Conservation (phyloP, 345 rosid genomes). For the Gynandropsis gynandra region DNA sequence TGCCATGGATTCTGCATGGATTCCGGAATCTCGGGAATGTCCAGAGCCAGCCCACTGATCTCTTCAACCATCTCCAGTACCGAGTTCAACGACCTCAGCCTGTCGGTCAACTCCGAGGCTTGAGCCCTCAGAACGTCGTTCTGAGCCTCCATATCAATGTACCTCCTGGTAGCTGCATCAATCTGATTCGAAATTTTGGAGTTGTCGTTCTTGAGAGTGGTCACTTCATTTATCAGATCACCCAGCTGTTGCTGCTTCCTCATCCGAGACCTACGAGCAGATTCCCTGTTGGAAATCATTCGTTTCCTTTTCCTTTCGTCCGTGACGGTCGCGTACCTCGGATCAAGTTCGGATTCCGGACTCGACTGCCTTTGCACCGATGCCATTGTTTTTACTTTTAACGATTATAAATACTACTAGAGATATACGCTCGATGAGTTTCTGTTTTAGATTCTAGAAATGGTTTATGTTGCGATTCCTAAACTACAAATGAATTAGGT, state of each 20-base stretch:
- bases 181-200: slow-evolving; percentile 30
- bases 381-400: slow-evolving; percentile 27
- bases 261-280: slow-evolving; percentile 76
- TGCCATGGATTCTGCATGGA: slow-evolving; percentile 55
- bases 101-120: slow-evolving; percentile 53
- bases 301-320: slow-evolving; percentile 88
- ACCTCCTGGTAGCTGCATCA: slow-evolving; percentile 26
- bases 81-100: slow-evolving; percentile 50
- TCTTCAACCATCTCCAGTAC: slow-evolving; percentile 55
- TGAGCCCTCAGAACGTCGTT: slow-evolving; percentile 67
- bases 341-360: slow-evolving; percentile 67
- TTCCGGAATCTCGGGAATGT: slow-evolving; percentile 67
- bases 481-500: slow-evolving; percentile 15
- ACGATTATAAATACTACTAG: slow-evolving; percentile 6
- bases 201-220: slow-evolving; percentile 44
- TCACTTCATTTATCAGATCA: slow-evolving; percentile 48
- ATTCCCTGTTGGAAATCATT: slow-evolving; percentile 82
- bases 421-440: slow-evolving; percentile 3
- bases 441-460: not conserved
- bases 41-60: slow-evolving; percentile 46
- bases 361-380: slow-evolving; percentile 36
- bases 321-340: slow-evolving; percentile 27
- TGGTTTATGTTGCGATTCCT: slow-evolving; percentile 5
- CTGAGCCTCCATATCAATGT: slow-evolving; percentile 44
- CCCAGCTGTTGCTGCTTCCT: slow-evolving; percentile 67